Percentiles rank a stretch among this genome's conserved stretches.
phyloP scores from a whole-genome alignment of 2,329 filamentous ascomycete genomes.

The Ophiostoma triangulosporum region DNA sequence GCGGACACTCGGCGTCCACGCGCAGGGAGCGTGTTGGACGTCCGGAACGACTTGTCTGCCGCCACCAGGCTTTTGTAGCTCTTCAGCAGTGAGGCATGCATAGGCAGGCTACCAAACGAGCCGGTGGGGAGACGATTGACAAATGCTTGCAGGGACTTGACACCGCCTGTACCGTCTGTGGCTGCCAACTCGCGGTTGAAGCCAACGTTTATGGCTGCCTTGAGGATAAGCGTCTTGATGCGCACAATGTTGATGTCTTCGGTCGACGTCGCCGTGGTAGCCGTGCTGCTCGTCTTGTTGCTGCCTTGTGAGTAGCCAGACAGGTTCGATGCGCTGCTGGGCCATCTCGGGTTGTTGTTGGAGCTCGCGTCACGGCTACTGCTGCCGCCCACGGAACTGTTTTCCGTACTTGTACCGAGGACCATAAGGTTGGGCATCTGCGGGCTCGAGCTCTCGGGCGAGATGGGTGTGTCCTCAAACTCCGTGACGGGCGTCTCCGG shows the following conservation, averaged over 20 bases:
- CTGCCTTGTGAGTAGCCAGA: constrained; percentile 67
- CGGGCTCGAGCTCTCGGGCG: constrained; percentile 61
- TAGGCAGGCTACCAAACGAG: constrained; percentile 61
- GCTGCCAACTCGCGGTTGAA: constrained; percentile 49
- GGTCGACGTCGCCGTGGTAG: constrained; percentile 51
- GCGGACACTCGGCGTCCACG: constrained; percentile 49
- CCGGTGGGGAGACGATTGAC: constrained; percentile 62
- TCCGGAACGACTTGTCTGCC: constrained; percentile 54
- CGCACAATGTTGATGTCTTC: constrained; percentile 69
- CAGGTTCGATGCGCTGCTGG: constrained; percentile 64
- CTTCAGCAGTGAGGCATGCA: constrained; percentile 58
- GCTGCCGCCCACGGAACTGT: constrained; percentile 25
- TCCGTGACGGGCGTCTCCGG: constrained; percentile 92
- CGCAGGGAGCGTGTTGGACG: constrained; percentile 38
- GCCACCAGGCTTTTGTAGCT: constrained; percentile 71
- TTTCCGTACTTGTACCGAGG: constrained; percentile 50
- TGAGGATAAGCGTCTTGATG: constrained; percentile 66
- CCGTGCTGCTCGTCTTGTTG: constrained; percentile 53
- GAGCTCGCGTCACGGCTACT: constrained; percentile 2
- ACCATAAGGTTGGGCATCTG: constrained; percentile 77
- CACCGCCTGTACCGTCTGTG: constrained; percentile 30
- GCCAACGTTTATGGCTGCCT: constrained; percentile 74
- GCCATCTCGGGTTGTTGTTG: constrained; percentile 45
- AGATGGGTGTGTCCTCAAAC: constrained; percentile 81
- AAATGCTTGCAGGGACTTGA: constrained; percentile 54